Evolutionary conservation across 2,329 filamentous ascomycete genomes (phyloP), one percentile per base, ranked within the genome.

Genomic region (Intubia oerlemansii): DNA sequence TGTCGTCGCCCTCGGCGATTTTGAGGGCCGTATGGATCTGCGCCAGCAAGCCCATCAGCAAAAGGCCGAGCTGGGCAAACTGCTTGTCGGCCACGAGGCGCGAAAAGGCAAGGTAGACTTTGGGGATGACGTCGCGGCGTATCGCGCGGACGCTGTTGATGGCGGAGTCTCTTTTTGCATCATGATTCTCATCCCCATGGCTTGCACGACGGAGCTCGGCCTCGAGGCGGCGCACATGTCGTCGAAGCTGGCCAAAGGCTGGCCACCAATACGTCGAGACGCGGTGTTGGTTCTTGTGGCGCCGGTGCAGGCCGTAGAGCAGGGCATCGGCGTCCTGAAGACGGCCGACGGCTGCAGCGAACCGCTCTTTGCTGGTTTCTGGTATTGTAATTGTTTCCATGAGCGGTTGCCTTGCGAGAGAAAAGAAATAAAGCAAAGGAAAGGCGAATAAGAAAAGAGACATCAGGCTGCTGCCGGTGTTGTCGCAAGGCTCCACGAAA

Each of bases 231-330:
- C 52, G 51, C 7, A 75, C 47, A 32, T 69, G 60, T 26, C 78
- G 74, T 20, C 79, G 69, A 38, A 93, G 60, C 37, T 74, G 61
- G 30, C 62, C 62, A 35, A 93, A 67, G 41, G 69, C 66, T 11
- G 53, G 46, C 68, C 78, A 95, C 85, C 85, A 98, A 44, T 69
- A 66, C 10, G 29, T 29, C 17, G 72, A 65, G 36, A 64, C 59
- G 31, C 71, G 71, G 49, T 95, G 85, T 53, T 95, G 85, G 53
- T 93, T 95, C 44, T 72, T 74, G 56, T 93, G 88, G 42, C 82
- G 79, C 46, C 80, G 71, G 49, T 73, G 66, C 41, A 90, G 66
- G 38, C 77, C 63, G 42, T 74, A 59, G 25, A 93, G 66, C 26
- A 84, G 51, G 28, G 62, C 46, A 17, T 54, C 40, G 17, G 59